Base-by-base conservation (phyloP, 306 rosid species). In the Vigna nakashimae region DNA sequence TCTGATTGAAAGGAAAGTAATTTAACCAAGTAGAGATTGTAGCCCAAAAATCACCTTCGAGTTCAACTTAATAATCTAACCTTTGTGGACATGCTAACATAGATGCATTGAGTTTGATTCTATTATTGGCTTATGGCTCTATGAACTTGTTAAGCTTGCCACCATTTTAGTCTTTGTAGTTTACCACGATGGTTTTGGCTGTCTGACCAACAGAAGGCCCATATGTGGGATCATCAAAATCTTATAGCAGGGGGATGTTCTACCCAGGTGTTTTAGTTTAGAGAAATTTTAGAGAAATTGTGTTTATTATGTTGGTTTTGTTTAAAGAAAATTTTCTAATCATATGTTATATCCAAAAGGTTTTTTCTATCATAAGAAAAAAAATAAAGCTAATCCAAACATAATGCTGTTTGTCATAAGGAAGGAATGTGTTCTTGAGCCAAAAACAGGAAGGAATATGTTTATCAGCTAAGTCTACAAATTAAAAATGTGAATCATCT, bases 1-100 rank as follows among this genome's bases (percentile, higher is more conserved):
- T 18, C 32, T 71, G 34, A 32, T 52, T 71, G 75, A 71, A 52
- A 71, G 63, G 75, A 34, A 34, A 71, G 64, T 52, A 34, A 52
- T 34, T 52, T 51, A 71, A 71, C 75, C 64, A 34, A 9, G 50
- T 34, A 36, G 63, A 51, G 34, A 36, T 32, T 71, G 50, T 71
- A 71, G 20, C 50, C 22, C 34, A 34, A 20, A 52, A 71, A 51
- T 71, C 62, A 52, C 50, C 17, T 10, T n/a, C 22, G 11, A 52
- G 64, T 50, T 70, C 73, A 34, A 52, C 49, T 17, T 51, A 50
- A 71, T 71, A 52, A 51, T 51, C 75, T 70, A 32, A 32, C 50
- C 50, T 71, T 53, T 71, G 24, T 32, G 9, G 56, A 10, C 34
- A n/a, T 71, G 49, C 62, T 51, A 32, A 70, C 75, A n/a, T 18